A percentile compares a stretch with the other conserved stretches of the same genome.
Evolutionary conservation across 2,329 filamentous ascomycete genomes (phyloP).

Genomic region (Monosporascus sp.): DNA sequence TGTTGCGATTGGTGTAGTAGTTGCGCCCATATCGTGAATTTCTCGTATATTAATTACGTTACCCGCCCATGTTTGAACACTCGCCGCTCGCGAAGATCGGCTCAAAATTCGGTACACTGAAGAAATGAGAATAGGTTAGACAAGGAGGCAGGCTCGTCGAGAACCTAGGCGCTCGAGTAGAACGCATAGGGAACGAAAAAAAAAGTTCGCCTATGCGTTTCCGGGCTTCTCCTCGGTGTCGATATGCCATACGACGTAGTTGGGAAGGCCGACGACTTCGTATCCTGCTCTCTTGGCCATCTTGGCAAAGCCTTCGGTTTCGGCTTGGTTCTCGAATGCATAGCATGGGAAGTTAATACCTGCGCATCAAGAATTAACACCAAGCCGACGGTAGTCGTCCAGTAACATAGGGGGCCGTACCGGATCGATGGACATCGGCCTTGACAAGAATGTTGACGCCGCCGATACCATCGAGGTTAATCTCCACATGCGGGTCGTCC

Average conservation of each 20-base stretch:
- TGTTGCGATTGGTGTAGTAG: constrained; percentile 17
- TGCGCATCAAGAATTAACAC: constrained; percentile 32
- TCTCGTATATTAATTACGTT: constrained; percentile 29
- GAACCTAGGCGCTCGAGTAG: not conserved
- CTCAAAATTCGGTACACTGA: constrained; percentile 19
- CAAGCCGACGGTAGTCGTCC: not conserved
- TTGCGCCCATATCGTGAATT: constrained; percentile 19
- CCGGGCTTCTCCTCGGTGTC: constrained; percentile 93
- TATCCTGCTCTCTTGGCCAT: constrained; percentile 98
- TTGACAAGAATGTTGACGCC: constrained; percentile 98
- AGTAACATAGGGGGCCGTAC: constrained; percentile 41
- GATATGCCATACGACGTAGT: constrained; percentile 98
- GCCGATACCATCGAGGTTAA: constrained; percentile 90
- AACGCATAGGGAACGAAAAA: constrained; percentile 1
- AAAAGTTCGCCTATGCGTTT: constrained; percentile 48
- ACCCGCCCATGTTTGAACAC: constrained; percentile 18
- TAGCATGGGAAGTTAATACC: constrained; percentile 98
- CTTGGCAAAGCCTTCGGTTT: constrained; percentile 97
- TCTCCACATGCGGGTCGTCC: constrained; percentile 85
- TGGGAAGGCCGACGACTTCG: constrained; percentile 84
- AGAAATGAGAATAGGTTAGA: constrained; percentile 19
- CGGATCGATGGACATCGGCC: constrained; percentile 92
- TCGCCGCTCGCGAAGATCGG: constrained; percentile 15
- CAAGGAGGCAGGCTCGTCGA: constrained; percentile 13
- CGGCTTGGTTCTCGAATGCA: constrained; percentile 96